Conservation (phyloP, 345 rosid genomes). For the Citrus reticulata region DNA sequence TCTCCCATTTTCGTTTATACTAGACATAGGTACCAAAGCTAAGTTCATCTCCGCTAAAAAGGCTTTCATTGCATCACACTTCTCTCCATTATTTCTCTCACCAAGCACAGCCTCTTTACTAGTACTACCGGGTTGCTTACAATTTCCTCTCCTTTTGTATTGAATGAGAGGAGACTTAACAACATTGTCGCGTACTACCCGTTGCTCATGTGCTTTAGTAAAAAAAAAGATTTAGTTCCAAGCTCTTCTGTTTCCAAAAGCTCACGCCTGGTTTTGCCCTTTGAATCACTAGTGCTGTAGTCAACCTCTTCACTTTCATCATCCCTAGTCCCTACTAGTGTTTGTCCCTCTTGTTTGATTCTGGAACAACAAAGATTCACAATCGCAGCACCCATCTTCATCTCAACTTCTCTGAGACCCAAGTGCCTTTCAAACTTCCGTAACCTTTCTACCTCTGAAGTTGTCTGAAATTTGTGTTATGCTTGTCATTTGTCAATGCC, state of each 20-base stretch:
- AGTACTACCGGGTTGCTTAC: no score
- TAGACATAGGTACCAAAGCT: neutral
- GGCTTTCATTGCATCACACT: neutral
- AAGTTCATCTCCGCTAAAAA: neutral
- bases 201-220: neutral
- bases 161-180: neutral
- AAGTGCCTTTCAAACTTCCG: no score
- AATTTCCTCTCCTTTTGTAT: neutral
- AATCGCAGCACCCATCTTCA: no score
- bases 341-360: neutral
- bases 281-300: neutral
- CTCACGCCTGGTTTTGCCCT: no score
- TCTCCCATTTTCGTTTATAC: neutral
- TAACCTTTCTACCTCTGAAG: no score
- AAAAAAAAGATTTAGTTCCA: no score
- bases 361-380: no score
- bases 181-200: neutral
- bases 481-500: no score
- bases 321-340: neutral
- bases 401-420: no score
- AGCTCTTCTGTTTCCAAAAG: neutral
- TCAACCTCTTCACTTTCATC: neutral
- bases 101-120: no score
- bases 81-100: no score
- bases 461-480: no score